These are phyloP conservation scores for Parasitella parasitica DNA, from an alignment of 371 early-diverging fungal species.

Conservation along the genomic window DNA sequence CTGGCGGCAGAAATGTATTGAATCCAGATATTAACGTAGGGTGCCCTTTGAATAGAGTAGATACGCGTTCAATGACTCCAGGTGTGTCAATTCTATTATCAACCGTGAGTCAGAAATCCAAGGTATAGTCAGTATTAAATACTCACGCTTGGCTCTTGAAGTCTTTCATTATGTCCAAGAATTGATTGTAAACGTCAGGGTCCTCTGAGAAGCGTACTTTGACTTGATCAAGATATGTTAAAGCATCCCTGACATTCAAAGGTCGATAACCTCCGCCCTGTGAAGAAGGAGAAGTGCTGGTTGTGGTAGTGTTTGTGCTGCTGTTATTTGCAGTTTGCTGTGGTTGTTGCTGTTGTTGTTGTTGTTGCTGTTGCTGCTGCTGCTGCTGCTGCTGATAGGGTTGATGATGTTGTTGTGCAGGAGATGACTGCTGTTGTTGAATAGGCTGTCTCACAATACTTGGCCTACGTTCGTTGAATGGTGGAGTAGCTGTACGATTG, in stretches of 20 bases:
- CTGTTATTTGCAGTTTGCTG: neutral
- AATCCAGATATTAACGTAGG: conserved; percentile 95
- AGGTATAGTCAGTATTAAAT: neutral
- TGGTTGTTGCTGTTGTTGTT: neutral
- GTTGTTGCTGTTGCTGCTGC: neutral
- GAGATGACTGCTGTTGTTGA: neutral
- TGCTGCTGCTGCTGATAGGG: conserved; percentile 1
- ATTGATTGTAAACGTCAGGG: conserved; percentile 96
- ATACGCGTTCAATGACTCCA: conserved; percentile 97
- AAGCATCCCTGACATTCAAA: conserved; percentile 84
- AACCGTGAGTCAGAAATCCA: conserved; percentile 6
- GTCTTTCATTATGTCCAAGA: conserved; percentile 99
- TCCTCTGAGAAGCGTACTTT: conserved; percentile 91
- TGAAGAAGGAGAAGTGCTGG: conserved; percentile 4
- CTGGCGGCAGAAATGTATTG: conserved; percentile 99
- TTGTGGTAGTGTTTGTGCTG: neutral
- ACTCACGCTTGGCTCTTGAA: conserved; percentile 95
- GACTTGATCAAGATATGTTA: conserved; percentile 97
- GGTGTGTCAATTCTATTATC: conserved; percentile 54
- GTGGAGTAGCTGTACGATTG: conserved; percentile 17
- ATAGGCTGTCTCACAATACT: conserved; percentile 16
- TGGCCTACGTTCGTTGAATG: conserved; percentile 18
- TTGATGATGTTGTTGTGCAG: neutral
- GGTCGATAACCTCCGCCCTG: conserved; percentile 34
- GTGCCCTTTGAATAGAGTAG: conserved; percentile 92